Percentiles rank a stretch among this genome's conserved stretches.
phyloP scores from a whole-genome alignment of 179 eudicot species.

The Pouteria campechiana region DNA sequence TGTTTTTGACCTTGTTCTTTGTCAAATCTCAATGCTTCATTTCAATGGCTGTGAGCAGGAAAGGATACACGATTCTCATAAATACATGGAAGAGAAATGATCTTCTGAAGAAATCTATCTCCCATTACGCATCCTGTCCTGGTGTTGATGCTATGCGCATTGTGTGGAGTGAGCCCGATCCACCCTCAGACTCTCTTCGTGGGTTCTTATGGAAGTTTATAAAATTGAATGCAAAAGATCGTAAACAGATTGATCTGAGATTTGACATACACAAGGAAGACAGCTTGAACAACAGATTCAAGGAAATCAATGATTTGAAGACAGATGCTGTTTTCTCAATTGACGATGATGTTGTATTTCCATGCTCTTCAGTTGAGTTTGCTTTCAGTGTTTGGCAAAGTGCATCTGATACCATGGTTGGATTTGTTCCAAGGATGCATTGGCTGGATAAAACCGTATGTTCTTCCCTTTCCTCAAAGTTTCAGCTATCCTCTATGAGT shows the following conservation, averaged over 20 bases:
- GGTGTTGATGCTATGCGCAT: conserved; percentile 73
- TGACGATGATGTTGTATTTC: conserved; percentile 89
- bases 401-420: conserved; percentile 92
- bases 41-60: too few species aligned
- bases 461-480: conserved; percentile 4
- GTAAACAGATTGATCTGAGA: conserved; percentile 43
- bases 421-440: conserved; percentile 93
- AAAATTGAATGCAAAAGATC: conserved; percentile 29
- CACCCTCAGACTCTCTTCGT: conserved; percentile 62
- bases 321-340: conserved; percentile 83
- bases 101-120: conserved; percentile 83
- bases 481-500: too few species aligned
- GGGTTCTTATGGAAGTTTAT: conserved; percentile 35
- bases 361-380: conserved; percentile 78
- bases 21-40: too few species aligned
- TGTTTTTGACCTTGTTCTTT: too few species aligned
- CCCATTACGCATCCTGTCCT: conserved; percentile 75
- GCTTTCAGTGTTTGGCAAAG: conserved; percentile 83
- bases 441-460: conserved; percentile 64
- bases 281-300: conserved; percentile 89
- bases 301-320: conserved; percentile 61
- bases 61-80: conserved; percentile 69
- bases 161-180: conserved; percentile 92
- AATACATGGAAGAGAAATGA: conserved; percentile 97
- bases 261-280: conserved; percentile 85